These are phyloP conservation scores for Penicillium concentricum DNA, from an alignment of 2,329 filamentous ascomycete genomes.

Conservation along the genomic window DNA sequence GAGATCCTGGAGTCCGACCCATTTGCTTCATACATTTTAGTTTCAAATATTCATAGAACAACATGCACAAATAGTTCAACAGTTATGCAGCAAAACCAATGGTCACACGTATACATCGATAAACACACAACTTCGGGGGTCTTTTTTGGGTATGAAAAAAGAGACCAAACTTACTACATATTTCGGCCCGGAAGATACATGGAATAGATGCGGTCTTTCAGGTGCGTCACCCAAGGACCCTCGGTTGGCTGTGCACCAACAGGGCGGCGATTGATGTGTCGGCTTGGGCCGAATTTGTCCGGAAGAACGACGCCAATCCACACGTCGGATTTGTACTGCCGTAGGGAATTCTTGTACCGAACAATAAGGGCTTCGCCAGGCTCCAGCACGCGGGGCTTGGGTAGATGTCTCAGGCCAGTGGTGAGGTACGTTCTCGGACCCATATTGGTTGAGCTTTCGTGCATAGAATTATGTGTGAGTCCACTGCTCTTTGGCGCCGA, in stretches of 20 bases:
- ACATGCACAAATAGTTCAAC: not conserved
- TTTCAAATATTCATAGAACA: not conserved
- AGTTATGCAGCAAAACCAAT: not conserved
- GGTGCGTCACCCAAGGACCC: slow-evolving; percentile 4
- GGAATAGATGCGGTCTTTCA: slow-evolving; percentile 10
- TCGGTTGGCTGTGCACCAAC: not conserved
- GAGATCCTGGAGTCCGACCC: slow-evolving; percentile 3
- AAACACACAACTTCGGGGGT: not conserved
- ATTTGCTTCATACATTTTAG: slow-evolving; percentile 3
- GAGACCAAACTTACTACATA: slow-evolving; percentile 14
- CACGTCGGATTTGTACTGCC: slow-evolving; percentile 8
- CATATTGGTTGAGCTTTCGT: not conserved
- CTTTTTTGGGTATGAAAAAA: not conserved
- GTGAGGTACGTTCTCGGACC: not conserved
- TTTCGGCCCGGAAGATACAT: slow-evolving; percentile 15
- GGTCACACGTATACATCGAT: not conserved
- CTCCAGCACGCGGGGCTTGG: not conserved
- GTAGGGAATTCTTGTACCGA: slow-evolving; percentile 14
- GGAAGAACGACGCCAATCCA: slow-evolving; percentile 13
- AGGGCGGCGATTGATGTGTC: slow-evolving; percentile 5
- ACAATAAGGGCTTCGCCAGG: slow-evolving; percentile 6
- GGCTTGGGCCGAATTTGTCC: not conserved
- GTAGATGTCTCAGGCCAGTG: not conserved
- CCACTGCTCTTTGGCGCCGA: not conserved
- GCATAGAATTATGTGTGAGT: not conserved